phyloP scores from a whole-genome alignment of 2,329 filamentous ascomycete species.

The Diaporthe eres region DNA sequence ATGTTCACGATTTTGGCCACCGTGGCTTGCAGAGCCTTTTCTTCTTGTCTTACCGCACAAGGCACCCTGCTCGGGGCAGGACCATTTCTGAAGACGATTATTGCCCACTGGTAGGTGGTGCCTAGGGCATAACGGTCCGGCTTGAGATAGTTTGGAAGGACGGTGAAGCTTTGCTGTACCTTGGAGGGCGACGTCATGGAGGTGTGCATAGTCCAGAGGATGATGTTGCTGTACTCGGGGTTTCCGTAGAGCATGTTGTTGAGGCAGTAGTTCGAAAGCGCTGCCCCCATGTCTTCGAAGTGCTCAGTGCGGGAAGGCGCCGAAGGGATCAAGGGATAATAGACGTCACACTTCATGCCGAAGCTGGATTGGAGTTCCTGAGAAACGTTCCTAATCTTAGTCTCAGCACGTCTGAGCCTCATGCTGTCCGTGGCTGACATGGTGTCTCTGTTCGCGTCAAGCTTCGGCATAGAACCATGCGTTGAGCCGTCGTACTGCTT shows the following conservation, averaged over 20 bases:
- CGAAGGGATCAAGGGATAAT: constrained; percentile 35
- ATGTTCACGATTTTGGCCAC: background rate
- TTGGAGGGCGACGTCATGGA: constrained; percentile 6
- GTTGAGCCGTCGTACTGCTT: background rate
- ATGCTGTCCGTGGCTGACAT: background rate
- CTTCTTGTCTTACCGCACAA: background rate
- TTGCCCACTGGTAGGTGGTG: constrained; percentile 37
- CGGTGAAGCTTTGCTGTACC: constrained; percentile 35
- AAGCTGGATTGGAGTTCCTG: background rate
- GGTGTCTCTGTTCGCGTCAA: background rate
- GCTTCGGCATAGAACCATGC: background rate
- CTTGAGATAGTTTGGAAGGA: constrained; percentile 33
- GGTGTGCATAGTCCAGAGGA: constrained; percentile 36
- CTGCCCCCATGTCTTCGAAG: constrained; percentile 28
- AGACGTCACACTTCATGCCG: constrained; percentile 26
- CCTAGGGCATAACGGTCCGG: constrained; percentile 23
- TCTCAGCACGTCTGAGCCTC: background rate
- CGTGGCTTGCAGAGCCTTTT: constrained; percentile 25
- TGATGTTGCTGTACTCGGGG: constrained; percentile 24
- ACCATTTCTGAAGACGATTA: constrained; percentile 35
- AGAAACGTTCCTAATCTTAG: background rate
- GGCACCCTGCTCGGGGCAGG: constrained; percentile 12
- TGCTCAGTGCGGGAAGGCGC: constrained; percentile 19
- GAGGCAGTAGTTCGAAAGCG: constrained; percentile 35
- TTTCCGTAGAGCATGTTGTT: constrained; percentile 15